These are phyloP conservation scores for Microdochium bolleyi DNA, from an alignment of 2,329 filamentous ascomycete species.

Conservation along the genomic window DNA sequence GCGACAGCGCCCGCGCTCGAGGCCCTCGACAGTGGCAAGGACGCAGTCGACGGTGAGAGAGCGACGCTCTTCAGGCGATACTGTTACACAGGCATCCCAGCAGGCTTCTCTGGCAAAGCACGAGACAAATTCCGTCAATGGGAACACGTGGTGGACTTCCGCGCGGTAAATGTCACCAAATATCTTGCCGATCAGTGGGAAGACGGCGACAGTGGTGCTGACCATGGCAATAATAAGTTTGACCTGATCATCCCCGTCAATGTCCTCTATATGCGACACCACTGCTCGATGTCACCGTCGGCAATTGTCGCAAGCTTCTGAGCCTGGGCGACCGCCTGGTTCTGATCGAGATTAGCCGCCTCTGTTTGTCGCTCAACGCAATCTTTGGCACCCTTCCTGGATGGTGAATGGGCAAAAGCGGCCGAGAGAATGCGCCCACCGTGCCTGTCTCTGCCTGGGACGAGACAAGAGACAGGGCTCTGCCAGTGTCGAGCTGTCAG, in stretches of 20 bases:
- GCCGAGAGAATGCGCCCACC: conserved; percentile 1
- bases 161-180: conserved; percentile 20
- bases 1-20: conserved; percentile 17
- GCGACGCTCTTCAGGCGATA: conserved; percentile 11
- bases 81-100: conserved; percentile 30
- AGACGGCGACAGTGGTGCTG: too few relatives aligned
- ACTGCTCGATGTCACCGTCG: conserved; percentile 7
- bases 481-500: conserved; percentile 2
- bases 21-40: conserved; percentile 8
- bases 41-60: neutral
- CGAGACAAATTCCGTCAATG: conserved; percentile 13
- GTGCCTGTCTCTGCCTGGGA: conserved; percentile 4
- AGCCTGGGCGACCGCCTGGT: conserved; percentile 10
- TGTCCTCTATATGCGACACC: conserved; percentile 13
- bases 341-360: conserved; percentile 9
- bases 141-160: conserved; percentile 18
- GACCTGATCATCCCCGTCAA: conserved; percentile 16
- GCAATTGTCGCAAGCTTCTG: conserved; percentile 11
- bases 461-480: conserved; percentile 3
- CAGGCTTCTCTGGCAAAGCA: conserved; percentile 26
- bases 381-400: conserved; percentile 8
- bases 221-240: conserved; percentile 5
- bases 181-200: neutral
- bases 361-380: neutral
- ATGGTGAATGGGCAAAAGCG: conserved; percentile 8